Percentiles rank a stretch among this genome's conserved stretches.
Evolutionary conservation across 768 basidiomycete species (phyloP).

Genomic region (Scleroderma bovista): DNA sequence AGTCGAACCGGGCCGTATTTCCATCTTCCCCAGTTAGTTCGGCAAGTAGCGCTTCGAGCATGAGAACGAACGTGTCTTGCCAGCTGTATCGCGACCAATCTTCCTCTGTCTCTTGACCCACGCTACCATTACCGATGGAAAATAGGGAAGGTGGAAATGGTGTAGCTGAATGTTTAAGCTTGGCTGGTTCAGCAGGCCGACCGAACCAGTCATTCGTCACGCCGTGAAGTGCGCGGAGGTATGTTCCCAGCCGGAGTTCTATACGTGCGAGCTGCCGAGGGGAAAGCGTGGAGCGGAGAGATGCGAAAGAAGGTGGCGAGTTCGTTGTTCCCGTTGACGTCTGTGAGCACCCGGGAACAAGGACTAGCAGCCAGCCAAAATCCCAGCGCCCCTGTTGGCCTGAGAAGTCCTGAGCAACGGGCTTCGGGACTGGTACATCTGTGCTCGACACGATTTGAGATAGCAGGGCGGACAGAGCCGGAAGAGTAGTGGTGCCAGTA

Average conservation of each 20-base stretch:
- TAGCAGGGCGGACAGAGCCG: constrained; percentile 36
- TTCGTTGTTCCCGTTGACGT: too few species aligned
- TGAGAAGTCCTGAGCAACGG: constrained; percentile 43
- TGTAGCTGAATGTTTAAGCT: constrained; percentile 27
- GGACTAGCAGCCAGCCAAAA: constrained; percentile 24
- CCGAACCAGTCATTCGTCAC: constrained; percentile 81
- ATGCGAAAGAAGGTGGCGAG: constrained; percentile 29
- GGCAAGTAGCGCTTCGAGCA: constrained; percentile 54
- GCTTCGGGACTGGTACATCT: constrained; percentile 44
- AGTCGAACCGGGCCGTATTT: constrained; percentile 8
- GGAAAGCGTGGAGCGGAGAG: constrained; percentile 33
- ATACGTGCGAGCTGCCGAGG: constrained; percentile 38
- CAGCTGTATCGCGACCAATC: constrained; percentile 48
- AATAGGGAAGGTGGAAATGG: constrained; percentile 13
- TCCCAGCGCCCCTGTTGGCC: constrained; percentile 13
- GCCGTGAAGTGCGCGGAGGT: constrained; percentile 58
- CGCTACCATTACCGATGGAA: background rate
- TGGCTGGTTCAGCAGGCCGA: constrained; percentile 31
- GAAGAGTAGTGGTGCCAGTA: constrained; percentile 14
- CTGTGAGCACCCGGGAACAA: constrained; percentile 32
- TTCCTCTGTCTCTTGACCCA: constrained; percentile 12
- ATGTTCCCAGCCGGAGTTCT: constrained; percentile 56
- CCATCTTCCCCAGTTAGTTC: constrained; percentile 29
- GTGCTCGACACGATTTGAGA: constrained; percentile 38
- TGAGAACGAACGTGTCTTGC: constrained; percentile 66